Evolutionary conservation across 2,329 filamentous ascomycete species (phyloP).

Genomic region (Claviceps humidiphila): DNA sequence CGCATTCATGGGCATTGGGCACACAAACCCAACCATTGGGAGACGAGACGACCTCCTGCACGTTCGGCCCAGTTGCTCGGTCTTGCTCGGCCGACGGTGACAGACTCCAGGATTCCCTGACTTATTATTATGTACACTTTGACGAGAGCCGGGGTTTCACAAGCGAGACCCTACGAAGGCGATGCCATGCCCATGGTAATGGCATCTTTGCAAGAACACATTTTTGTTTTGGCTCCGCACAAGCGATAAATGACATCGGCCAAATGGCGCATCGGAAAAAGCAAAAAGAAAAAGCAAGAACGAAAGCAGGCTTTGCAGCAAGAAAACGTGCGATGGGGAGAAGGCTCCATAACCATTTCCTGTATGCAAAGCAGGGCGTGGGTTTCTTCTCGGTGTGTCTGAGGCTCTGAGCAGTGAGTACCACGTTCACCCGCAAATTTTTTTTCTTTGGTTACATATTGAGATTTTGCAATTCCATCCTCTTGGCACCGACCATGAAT

Average conservation of each 20-base stretch:
- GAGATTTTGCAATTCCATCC: no score
- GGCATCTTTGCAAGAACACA: neutral
- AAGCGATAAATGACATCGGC: neutral
- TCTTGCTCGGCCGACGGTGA: no score
- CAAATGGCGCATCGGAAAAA: neutral
- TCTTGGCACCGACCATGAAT: no score
- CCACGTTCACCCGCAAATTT: no score
- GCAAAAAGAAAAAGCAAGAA: neutral
- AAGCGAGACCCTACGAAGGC: neutral
- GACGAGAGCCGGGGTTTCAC: neutral
- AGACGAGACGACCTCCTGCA: no score
- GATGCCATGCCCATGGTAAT: neutral
- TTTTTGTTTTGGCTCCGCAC: neutral
- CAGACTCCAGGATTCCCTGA: no score
- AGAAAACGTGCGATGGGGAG: neutral
- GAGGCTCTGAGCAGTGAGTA: neutral
- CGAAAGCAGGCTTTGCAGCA: neutral
- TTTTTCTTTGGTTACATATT: no score
- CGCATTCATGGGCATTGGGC: no score
- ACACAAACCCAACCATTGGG: no score
- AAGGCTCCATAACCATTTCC: neutral
- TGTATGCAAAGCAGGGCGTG: constrained; percentile 2
- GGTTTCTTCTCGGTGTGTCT: constrained; percentile 2
- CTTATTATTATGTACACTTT: no score
- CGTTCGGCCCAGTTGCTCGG: no score